phyloP scores from a whole-genome alignment of 129 eudicot genomes.

The Pittosporum tobira region DNA sequence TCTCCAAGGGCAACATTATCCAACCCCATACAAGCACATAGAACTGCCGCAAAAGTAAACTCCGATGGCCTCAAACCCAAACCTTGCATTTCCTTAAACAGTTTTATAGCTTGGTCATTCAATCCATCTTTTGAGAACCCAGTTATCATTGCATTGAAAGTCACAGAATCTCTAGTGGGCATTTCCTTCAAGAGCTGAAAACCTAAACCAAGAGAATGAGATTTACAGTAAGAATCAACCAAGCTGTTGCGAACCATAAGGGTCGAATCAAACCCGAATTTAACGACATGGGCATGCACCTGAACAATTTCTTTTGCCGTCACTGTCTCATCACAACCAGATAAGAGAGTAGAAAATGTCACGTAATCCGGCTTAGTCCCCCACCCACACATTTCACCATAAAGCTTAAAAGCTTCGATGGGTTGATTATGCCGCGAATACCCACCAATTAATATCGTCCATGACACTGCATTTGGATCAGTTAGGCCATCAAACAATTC shows the following conservation, averaged over 20 bases:
- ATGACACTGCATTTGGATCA: conserved; percentile 43
- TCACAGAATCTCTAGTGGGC: conserved; percentile 49
- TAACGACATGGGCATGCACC: conserved; percentile 64
- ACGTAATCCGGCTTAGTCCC: conserved; percentile 59
- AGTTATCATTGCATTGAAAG: conserved; percentile 58
- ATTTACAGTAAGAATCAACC: conserved; percentile 78
- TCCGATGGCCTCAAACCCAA: conserved; percentile 51
- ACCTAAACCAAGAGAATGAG: conserved; percentile 40
- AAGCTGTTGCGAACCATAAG: conserved; percentile 62
- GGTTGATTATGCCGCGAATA: conserved; percentile 45
- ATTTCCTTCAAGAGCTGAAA: conserved; percentile 39
- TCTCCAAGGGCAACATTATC: conserved; percentile 37
- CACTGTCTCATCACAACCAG: conserved; percentile 50
- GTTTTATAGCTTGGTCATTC: conserved; percentile 33
- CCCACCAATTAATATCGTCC: conserved; percentile 87
- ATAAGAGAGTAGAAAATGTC: conserved; percentile 57
- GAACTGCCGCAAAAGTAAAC: conserved; percentile 75
- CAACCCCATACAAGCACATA: conserved; percentile 49
- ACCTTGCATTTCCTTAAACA: conserved; percentile 51
- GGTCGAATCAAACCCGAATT: conserved; percentile 38
- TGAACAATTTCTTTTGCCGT: conserved; percentile 28
- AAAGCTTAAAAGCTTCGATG: conserved; percentile 43
- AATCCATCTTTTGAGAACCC: conserved; percentile 46
- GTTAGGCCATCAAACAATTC: conserved; percentile 48
- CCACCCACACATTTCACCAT: conserved; percentile 51